Conservation (phyloP, 768 basidiomycete species). For the Leccinum rimulosum region DNA sequence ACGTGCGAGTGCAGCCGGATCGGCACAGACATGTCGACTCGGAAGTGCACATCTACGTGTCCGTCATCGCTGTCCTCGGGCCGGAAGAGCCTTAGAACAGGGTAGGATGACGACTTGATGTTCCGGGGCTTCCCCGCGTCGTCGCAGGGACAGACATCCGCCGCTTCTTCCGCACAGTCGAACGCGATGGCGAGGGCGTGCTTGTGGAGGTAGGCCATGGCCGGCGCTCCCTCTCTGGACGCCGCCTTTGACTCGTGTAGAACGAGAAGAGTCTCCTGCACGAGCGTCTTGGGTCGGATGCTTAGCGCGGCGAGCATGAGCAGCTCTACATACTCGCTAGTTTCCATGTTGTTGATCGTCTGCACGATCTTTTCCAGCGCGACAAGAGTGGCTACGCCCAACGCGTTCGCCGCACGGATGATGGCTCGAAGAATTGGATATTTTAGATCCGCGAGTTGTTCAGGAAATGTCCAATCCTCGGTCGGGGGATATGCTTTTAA, state of each 20-base stretch:
- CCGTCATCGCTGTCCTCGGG: slow-evolving; percentile 27
- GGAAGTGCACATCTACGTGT: slow-evolving; percentile 49
- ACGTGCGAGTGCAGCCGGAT: slow-evolving; percentile 66
- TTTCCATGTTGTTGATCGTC: slow-evolving; percentile 40
- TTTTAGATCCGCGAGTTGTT: slow-evolving; percentile 28
- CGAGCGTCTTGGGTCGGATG: slow-evolving; percentile 48
- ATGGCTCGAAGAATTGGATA: slow-evolving; percentile 44
- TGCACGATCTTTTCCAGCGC: slow-evolving; percentile 53
- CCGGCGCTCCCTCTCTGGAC: slow-evolving; percentile 21
- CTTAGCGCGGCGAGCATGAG: slow-evolving; percentile 51
- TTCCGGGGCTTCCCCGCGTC: slow-evolving; percentile 53
- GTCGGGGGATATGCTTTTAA: slow-evolving; percentile 48
- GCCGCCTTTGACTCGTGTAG: slow-evolving; percentile 46
- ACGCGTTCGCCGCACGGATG: slow-evolving; percentile 52
- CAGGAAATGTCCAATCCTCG: slow-evolving; percentile 34
- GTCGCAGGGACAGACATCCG: slow-evolving; percentile 64
- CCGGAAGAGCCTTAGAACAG: slow-evolving; percentile 22
- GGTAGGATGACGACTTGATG: slow-evolving; percentile 35
- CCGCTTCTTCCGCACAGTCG: slow-evolving; percentile 65
- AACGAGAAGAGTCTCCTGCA: slow-evolving; percentile 60
- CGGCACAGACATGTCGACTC: slow-evolving; percentile 49
- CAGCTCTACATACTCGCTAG: slow-evolving; percentile 48
- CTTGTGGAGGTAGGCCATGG: slow-evolving; percentile 48
- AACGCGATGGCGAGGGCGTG: slow-evolving; percentile 57
- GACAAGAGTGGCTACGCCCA: slow-evolving; percentile 55